Evolutionary conservation across 768 basidiomycete genomes (phyloP).

Genomic region (Serendipita indica): DNA sequence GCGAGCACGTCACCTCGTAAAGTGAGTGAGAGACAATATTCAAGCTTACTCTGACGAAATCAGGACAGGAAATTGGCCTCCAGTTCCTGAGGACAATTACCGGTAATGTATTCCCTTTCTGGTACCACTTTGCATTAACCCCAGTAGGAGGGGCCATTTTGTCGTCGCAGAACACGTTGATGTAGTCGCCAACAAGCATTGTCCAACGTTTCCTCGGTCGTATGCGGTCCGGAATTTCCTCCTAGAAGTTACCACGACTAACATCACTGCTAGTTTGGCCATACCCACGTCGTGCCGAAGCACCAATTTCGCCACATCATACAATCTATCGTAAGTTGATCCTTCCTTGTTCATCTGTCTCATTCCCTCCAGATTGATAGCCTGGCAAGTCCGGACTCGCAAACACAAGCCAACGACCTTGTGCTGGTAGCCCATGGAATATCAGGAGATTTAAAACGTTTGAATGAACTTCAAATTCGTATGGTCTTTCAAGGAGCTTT

Average conservation of each 20-base stretch:
- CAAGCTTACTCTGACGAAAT: background rate
- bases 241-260: background rate
- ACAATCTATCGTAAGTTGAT: conserved; percentile 39
- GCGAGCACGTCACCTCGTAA: conserved; percentile 53
- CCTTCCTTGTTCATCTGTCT: background rate
- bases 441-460: conserved; percentile 38
- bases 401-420: conserved; percentile 50
- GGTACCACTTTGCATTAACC: conserved; percentile 14
- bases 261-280: conserved; percentile 47
- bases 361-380: conserved; percentile 30
- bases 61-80: conserved; percentile 63
- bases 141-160: conserved; percentile 46
- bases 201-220: conserved; percentile 49
- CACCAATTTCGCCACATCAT: conserved; percentile 55
- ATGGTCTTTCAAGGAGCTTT: conserved; percentile 19
- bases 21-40: conserved; percentile 30
- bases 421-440: conserved; percentile 56
- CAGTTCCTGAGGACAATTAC: conserved; percentile 59
- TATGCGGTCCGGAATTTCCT: background rate
- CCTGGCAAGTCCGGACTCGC: conserved; percentile 61
- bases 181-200: conserved; percentile 44
- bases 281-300: conserved; percentile 55
- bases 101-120: conserved; percentile 30
- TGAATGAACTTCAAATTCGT: conserved; percentile 77
- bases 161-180: conserved; percentile 57